Base-by-base conservation (phyloP, 2,329 filamentous ascomycete species). In the Hypoxylon sp. region DNA sequence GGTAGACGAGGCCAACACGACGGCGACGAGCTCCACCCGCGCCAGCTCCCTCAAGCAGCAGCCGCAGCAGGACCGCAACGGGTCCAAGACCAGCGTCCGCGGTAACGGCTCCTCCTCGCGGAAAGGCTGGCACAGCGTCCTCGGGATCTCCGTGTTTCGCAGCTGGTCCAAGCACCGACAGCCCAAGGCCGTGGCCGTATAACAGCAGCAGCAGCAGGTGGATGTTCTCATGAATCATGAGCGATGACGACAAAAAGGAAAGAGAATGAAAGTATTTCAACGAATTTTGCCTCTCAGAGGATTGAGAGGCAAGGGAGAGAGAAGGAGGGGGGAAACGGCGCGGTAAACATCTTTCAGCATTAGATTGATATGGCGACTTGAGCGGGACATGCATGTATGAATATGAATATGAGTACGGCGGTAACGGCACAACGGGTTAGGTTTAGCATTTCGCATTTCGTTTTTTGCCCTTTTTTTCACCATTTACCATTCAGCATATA, bases 81-180 rank as follows among this genome's bases (percentile, higher is more conserved):
- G 49, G 55, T 48, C 55, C 27, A 25, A 42, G 17, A n/a, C 42
- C 40, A 58, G 64, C 58, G 22, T 62, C 2, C 48, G 53, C 22
- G 37, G 66, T 7, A 66, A 56, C 44, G 57, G 57, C 25, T 57
- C 61, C 13, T 31, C 61, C 17, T 25, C 54, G 51, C 40, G 35
- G 33, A 69, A 66, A 31, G 58, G 59, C 14, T 69, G 66, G 66
- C 66, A 69, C 22, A 60, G 44, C 25, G 59, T 69, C n/a, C 53
- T 69, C 53, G 66, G 66, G 20, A 66, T 69, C 22, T 40, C 66
- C 1, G 37, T 66, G 27, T 54, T 65, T 8, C 46, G 62, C 49
- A 57, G 51, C 20, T 69, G 66, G 66, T 62, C 66, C 6, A 53
- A 54, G 44, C 60, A 55, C 40, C 56, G 60, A 17, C 66, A 69